These are phyloP conservation scores for Tolypocladium pustulatum DNA, from an alignment of 2,329 filamentous ascomycete genomes.

Conservation along the genomic window DNA sequence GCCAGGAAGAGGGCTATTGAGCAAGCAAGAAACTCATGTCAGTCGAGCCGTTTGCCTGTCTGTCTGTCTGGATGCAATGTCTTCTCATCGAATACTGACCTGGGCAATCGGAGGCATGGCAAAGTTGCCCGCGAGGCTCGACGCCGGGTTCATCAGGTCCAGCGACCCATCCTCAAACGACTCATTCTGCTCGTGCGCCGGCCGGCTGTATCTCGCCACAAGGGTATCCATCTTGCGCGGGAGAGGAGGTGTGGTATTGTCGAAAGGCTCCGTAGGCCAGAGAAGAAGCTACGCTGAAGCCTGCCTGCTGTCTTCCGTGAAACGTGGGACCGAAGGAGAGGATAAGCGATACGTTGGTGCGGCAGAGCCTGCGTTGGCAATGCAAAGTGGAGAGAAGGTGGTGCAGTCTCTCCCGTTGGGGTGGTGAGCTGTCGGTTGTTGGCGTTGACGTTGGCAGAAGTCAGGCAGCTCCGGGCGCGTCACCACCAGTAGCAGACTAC, in stretches of 20 bases:
- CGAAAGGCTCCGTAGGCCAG: neutral
- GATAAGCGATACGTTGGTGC: neutral
- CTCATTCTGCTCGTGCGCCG: conserved; percentile 62
- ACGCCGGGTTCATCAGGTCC: conserved; percentile 60
- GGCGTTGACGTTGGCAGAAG: neutral
- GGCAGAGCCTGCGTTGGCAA: neutral
- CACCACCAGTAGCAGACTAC: no score
- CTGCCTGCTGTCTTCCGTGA: neutral
- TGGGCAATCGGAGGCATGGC: conserved; percentile 87
- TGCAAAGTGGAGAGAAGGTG: neutral
- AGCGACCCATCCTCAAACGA: conserved; percentile 61
- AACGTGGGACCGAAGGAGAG: neutral
- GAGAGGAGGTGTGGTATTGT: neutral
- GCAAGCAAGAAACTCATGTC: neutral
- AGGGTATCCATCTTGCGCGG: conserved; percentile 69
- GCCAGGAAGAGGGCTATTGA: conserved; percentile 74
- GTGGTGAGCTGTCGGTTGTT: neutral
- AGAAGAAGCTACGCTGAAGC: neutral
- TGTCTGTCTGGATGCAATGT: neutral
- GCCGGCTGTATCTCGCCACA: conserved; percentile 81
- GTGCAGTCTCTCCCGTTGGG: neutral
- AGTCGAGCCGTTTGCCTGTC: neutral
- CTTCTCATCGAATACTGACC: conserved; percentile 32
- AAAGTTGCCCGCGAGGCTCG: conserved; percentile 83
- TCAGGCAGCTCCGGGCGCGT: conserved; percentile 1